A percentile compares a stretch with the other conserved stretches of the same genome.
phyloP scores from a whole-genome alignment of 106 monocot genomes.

The Allium sativum region DNA sequence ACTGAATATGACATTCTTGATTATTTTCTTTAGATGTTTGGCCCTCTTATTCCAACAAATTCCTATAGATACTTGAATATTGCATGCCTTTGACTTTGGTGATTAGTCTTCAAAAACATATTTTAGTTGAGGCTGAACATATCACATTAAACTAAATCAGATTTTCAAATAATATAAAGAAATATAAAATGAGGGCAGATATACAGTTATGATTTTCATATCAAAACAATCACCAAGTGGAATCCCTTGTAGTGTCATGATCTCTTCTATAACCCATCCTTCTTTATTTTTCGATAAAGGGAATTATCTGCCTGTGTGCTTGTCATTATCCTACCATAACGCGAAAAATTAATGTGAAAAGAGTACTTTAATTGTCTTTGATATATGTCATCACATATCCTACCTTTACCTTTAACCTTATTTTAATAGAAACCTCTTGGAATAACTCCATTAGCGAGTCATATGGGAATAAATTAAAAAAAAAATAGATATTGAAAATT shows the following conservation, averaged over 20 bases:
- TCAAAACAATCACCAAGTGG: slow-evolving; percentile 22
- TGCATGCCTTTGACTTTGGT: slow-evolving; percentile 50
- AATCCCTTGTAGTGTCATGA: slow-evolving; percentile 23
- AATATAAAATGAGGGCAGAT: background rate
- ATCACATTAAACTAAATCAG: background rate
- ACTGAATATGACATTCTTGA: slow-evolving; percentile 43
- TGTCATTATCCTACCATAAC: slow-evolving; percentile 17
- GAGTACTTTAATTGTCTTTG: slow-evolving; percentile 19
- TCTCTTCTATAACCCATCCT: slow-evolving; percentile 31
- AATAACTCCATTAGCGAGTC: slow-evolving; percentile 42
- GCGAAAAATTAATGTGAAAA: slow-evolving; percentile 16
- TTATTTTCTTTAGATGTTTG: slow-evolving; percentile 75
- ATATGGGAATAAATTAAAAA: slow-evolving; percentile 19
- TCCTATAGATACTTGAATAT: slow-evolving; percentile 53
- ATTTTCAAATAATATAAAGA: background rate
- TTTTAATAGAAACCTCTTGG: slow-evolving; percentile 32
- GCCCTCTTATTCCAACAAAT: slow-evolving; percentile 76
- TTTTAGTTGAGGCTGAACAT: slow-evolving; percentile 62
- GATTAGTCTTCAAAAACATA: slow-evolving; percentile 47
- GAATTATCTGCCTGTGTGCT: slow-evolving; percentile 24
- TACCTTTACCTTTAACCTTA: slow-evolving; percentile 37
- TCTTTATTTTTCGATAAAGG: slow-evolving; percentile 3
- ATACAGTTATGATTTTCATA: slow-evolving; percentile 8
- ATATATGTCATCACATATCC: slow-evolving; percentile 27
- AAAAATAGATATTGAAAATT: no score